Percentiles rank a stretch among this genome's conserved stretches.
phyloP scores from a whole-genome alignment of 352 stramenopile genomes.

The Pythium chondricola region DNA sequence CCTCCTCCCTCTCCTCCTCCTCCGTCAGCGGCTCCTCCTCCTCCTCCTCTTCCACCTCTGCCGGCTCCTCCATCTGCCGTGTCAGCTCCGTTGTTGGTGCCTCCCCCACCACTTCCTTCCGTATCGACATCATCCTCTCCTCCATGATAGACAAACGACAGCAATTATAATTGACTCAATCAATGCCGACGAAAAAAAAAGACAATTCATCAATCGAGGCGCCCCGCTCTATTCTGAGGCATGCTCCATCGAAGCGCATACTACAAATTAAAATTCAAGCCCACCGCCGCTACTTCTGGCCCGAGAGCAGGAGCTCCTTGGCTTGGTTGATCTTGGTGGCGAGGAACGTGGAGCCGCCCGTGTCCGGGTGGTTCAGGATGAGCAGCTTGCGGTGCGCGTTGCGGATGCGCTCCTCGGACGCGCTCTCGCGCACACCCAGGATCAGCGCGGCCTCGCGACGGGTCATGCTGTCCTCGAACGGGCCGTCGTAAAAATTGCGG shows the following conservation, averaged over 20 bases:
- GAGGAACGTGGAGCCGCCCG: conserved; percentile 97
- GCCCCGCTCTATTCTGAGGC: neutral
- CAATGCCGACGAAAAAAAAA: too few species aligned
- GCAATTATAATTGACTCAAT: too few species aligned
- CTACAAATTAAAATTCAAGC: too few species aligned
- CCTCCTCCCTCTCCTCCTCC: neutral
- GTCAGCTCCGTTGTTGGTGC: neutral
- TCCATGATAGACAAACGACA: too few species aligned
- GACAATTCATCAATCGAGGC: neutral
- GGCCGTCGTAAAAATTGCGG: conserved; percentile 92
- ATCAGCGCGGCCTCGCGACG: conserved; percentile 98
- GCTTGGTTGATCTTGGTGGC: conserved; percentile 99
- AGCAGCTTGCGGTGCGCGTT: conserved; percentile 97
- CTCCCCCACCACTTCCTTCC: neutral
- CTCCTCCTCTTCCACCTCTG: neutral
- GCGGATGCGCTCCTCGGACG: conserved; percentile 93
- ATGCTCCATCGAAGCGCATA: too few species aligned
- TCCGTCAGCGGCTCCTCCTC: neutral
- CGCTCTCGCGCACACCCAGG: conserved; percentile 96
- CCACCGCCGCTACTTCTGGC: conserved; percentile 15
- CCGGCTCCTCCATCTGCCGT: neutral
- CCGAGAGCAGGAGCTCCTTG: conserved; percentile 93
- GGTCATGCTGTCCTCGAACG: conserved; percentile 99
- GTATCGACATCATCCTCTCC: neutral
- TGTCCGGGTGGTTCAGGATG: conserved; percentile 99